Conservation (phyloP, 2,329 filamentous ascomycete genomes). For the Clonostachys byssicola region DNA sequence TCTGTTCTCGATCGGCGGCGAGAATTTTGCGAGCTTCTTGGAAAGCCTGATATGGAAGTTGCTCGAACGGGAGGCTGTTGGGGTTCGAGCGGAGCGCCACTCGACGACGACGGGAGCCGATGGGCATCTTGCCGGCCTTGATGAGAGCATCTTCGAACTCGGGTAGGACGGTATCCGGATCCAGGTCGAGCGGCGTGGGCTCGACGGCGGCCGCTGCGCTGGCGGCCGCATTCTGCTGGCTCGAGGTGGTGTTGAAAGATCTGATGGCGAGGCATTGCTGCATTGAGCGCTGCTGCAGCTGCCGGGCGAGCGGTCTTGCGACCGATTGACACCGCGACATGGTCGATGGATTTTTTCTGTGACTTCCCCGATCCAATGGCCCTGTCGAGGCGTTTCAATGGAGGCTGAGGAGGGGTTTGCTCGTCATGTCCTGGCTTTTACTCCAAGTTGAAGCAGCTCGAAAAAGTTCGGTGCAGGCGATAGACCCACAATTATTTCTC, state of each 20-base stretch:
- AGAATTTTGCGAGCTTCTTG: slow-evolving; percentile 89
- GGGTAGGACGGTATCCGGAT: slow-evolving; percentile 65
- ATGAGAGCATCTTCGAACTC: slow-evolving; percentile 61
- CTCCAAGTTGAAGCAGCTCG: too few relatives aligned
- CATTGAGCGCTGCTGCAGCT: slow-evolving; percentile 10
- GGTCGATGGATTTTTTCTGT: neutral
- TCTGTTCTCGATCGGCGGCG: slow-evolving; percentile 74
- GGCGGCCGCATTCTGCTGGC: neutral
- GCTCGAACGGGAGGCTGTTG: slow-evolving; percentile 78
- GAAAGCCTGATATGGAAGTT: slow-evolving; percentile 95
- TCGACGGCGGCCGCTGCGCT: slow-evolving; percentile 3
- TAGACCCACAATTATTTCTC: slow-evolving; percentile 20
- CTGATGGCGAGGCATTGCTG: slow-evolving; percentile 23
- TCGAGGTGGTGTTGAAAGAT: slow-evolving; percentile 23
- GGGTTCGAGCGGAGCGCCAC: slow-evolving; percentile 58
- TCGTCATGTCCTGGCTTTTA: too few relatives aligned
- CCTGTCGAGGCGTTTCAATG: too few relatives aligned
- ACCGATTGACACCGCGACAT: slow-evolving; percentile 61
- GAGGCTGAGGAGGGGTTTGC: too few relatives aligned
- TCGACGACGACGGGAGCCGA: slow-evolving; percentile 83
- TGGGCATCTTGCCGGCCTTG: slow-evolving; percentile 62
- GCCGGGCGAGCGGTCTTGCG: slow-evolving; percentile 41
- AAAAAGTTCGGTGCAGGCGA: neutral
- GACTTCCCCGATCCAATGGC: too few relatives aligned
- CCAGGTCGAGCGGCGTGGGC: slow-evolving; percentile 39